phyloP scores from a whole-genome alignment of 805 yeast genomes.

The Nakazawaea ishiwadae region DNA sequence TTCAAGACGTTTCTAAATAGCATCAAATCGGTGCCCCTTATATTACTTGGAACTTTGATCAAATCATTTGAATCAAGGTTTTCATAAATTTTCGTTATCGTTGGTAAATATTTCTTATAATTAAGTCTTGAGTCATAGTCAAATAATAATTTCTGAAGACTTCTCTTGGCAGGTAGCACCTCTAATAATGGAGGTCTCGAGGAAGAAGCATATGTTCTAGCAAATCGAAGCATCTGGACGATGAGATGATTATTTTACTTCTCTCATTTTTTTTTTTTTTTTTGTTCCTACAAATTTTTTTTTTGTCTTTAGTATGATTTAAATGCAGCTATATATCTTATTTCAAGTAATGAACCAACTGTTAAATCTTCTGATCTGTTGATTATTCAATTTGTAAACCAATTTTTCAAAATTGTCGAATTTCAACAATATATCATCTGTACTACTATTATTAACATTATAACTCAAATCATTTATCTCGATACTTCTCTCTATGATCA shows the following conservation, averaged over 20 bases:
- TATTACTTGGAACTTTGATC: slow-evolving; percentile 11
- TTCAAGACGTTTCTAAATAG: slow-evolving; percentile 62
- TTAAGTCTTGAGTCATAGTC: slow-evolving; percentile 60
- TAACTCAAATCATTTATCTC: slow-evolving; percentile 69
- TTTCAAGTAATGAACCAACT: slow-evolving; percentile 6
- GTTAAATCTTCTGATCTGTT: slow-evolving; percentile 9
- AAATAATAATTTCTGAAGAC: slow-evolving; percentile 55
- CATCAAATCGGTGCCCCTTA: slow-evolving; percentile 53
- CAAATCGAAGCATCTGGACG: not conserved
- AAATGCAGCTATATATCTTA: too few relatives aligned
- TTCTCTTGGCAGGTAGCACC: slow-evolving; percentile 54
- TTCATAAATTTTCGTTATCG: slow-evolving; percentile 47
- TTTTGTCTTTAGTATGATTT: too few relatives aligned
- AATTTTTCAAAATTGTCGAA: slow-evolving; percentile 75
- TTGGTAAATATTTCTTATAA: slow-evolving; percentile 48
- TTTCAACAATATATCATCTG: slow-evolving; percentile 47
- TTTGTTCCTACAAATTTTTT: not conserved
- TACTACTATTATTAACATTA: slow-evolving; percentile 29
- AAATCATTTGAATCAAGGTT: slow-evolving; percentile 30
- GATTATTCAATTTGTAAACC: slow-evolving; percentile 33
- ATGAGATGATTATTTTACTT: too few relatives aligned
- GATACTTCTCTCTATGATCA: slow-evolving; percentile 62
- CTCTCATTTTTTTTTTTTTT: not conserved
- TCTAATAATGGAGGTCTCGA: slow-evolving; percentile 39
- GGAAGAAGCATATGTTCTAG: not conserved